phyloP scores from a whole-genome alignment of 129 eudicot genomes.

The Flaveria robusta region DNA sequence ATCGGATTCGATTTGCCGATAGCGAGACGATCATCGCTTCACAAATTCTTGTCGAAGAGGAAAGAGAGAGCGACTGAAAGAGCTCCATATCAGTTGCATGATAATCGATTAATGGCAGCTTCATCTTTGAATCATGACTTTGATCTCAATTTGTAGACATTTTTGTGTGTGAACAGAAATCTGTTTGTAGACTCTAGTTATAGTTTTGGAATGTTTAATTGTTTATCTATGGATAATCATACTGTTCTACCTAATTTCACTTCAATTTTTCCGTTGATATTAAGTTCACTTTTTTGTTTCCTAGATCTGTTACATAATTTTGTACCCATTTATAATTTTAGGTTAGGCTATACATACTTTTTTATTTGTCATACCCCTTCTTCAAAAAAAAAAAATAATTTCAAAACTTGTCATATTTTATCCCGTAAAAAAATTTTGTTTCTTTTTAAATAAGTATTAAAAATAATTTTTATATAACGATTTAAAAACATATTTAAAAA shows the following conservation, averaged over 20 bases:
- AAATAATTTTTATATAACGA: no score
- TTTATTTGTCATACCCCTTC: no score
- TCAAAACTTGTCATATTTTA: no score
- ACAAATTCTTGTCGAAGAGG: conserved; percentile 64
- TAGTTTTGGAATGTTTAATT: not conserved
- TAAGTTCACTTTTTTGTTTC: no score
- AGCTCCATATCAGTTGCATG: conserved; percentile 40
- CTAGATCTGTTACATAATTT: conserved; percentile 39
- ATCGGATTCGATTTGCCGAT: conserved; percentile 52
- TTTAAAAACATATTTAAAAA: no score
- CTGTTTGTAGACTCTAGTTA: not conserved
- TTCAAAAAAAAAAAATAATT: no score
- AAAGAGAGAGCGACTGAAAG: conserved; percentile 53
- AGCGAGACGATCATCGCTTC: conserved; percentile 62
- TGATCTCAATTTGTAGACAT: conserved; percentile 47
- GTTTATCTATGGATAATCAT: not conserved
- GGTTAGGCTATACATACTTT: no score
- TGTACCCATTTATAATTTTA: conserved; percentile 1
- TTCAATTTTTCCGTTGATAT: not conserved
- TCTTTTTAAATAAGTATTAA: no score
- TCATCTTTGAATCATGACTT: conserved; percentile 26
- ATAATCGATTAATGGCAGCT: conserved; percentile 10
- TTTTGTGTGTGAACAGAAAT: not conserved
- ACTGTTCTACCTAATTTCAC: not conserved
- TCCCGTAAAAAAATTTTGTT: no score